Conservation (phyloP, 1,139 yeast genomes). For the Geotrichum phurueaensis region DNA sequence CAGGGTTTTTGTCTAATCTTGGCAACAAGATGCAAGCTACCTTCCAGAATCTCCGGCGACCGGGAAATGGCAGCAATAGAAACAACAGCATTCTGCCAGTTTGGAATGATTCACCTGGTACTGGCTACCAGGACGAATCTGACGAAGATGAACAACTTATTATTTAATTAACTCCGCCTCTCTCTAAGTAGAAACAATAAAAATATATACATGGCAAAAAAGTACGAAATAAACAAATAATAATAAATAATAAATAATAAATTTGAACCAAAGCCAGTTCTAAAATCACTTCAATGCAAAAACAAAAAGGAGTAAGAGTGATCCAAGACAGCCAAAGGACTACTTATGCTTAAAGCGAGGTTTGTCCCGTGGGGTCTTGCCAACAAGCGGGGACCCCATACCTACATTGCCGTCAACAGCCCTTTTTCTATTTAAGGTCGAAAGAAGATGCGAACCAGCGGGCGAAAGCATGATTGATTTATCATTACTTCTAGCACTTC, state of each 20-base stretch:
- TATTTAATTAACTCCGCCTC: constrained; percentile 4
- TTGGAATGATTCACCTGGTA: constrained; percentile 18
- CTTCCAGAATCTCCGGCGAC: not conserved
- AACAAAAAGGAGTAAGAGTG: not conserved
- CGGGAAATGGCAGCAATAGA: not conserved
- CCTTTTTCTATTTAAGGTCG: constrained; percentile 9
- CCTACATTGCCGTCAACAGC: not conserved
- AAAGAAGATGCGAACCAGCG: constrained; percentile 21
- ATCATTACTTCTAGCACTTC: not conserved
- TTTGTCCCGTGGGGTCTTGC: not conserved
- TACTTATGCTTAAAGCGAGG: not conserved
- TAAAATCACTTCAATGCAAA: not conserved
- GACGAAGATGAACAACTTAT: constrained; percentile 15
- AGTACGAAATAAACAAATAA: not conserved
- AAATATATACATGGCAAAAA: not conserved
- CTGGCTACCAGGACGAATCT: constrained; percentile 18
- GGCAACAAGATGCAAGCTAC: constrained; percentile 10
- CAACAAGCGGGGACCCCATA: not conserved
- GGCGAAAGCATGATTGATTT: constrained; percentile 18
- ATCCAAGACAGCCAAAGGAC: too few relatives aligned
- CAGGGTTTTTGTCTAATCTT: constrained; percentile 11
- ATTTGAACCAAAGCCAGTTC: constrained; percentile 1
- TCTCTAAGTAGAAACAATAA: constrained; percentile 1
- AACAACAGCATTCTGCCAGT: constrained; percentile 12
- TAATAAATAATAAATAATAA: not conserved